Conservation (phyloP, 75 land plant species). For the Picea sitchensis region DNA sequence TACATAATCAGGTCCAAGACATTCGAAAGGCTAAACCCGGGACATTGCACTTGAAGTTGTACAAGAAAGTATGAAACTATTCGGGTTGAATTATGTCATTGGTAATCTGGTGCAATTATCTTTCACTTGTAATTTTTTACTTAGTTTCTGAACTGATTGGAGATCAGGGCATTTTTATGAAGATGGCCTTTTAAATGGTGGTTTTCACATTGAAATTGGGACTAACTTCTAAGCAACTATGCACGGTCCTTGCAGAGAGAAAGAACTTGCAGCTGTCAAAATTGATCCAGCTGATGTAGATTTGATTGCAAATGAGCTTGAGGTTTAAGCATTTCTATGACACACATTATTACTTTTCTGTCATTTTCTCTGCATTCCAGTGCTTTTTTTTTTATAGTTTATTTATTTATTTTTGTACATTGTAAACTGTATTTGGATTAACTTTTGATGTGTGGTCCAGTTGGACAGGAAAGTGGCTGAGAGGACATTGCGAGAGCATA, state of each 20-base stretch:
- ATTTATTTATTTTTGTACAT: neutral
- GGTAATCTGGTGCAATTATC: neutral
- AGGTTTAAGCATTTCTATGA: conserved; percentile 35
- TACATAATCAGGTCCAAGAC: too few relatives aligned
- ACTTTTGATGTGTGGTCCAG: conserved; percentile 22
- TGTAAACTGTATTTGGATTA: neutral
- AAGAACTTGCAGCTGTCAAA: conserved; percentile 93
- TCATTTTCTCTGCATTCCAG: neutral
- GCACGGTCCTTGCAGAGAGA: conserved; percentile 60
- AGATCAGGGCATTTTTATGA: neutral
- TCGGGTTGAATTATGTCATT: neutral
- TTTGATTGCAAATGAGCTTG: conserved; percentile 82
- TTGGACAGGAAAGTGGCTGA: conserved; percentile 94
- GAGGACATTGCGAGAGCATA: conserved; percentile 86
- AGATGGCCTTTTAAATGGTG: neutral
- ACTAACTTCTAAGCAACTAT: neutral
- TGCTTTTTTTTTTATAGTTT: conserved; percentile 3
- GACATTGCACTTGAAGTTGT: neutral
- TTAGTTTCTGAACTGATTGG: neutral
- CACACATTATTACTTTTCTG: neutral
- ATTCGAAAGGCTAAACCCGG: too few relatives aligned
- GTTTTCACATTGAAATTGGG: neutral
- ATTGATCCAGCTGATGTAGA: conserved; percentile 84
- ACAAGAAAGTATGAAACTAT: neutral
- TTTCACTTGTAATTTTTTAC: neutral